A percentile compares a stretch with the other conserved stretches of the same genome.
Evolutionary conservation across 495 filamentous ascomycete species (phyloP).

Genomic region (Patellaria atrata): DNA sequence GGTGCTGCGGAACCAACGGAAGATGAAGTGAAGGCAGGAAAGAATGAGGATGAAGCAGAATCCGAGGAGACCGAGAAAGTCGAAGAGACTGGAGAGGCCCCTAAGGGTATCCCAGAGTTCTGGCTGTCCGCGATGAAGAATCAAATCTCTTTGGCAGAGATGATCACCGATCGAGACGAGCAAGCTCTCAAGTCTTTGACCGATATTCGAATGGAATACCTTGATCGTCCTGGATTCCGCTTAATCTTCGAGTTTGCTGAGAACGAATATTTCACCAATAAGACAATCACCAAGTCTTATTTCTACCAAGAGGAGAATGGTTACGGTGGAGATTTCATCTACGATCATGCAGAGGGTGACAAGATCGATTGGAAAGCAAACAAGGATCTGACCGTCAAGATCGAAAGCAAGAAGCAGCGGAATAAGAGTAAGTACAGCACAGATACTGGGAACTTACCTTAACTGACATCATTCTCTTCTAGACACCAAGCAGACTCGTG

Average conservation of each 20-base stretch:
- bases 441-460: neutral
- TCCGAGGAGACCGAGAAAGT: constrained; percentile 44
- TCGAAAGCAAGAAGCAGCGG: constrained; percentile 98
- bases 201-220: constrained; percentile 98
- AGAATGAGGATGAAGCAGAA: constrained; percentile 60
- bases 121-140: constrained; percentile 99
- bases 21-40: constrained; percentile 69
- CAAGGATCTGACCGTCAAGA: constrained; percentile 81
- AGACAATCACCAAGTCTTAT: constrained; percentile 94
- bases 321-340: constrained; percentile 98
- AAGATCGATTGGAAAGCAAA: constrained; percentile 94
- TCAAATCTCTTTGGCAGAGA: constrained; percentile 86
- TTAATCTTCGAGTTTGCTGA: constrained; percentile 93
- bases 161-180: constrained; percentile 96
- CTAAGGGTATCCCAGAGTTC: constrained; percentile 87
- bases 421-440: constrained; percentile 74
- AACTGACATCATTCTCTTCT: constrained; percentile 6
- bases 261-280: constrained; percentile 95
- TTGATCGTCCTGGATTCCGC: constrained; percentile 93
- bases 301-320: constrained; percentile 98
- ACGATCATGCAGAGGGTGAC: constrained; percentile 95
- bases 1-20: constrained; percentile 75
- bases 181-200: constrained; percentile 76
- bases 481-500: constrained; percentile 98
- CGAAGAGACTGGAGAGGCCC: constrained; percentile 32